Conservation (phyloP, 345 rosid species). For the Populus euphratica region DNA sequence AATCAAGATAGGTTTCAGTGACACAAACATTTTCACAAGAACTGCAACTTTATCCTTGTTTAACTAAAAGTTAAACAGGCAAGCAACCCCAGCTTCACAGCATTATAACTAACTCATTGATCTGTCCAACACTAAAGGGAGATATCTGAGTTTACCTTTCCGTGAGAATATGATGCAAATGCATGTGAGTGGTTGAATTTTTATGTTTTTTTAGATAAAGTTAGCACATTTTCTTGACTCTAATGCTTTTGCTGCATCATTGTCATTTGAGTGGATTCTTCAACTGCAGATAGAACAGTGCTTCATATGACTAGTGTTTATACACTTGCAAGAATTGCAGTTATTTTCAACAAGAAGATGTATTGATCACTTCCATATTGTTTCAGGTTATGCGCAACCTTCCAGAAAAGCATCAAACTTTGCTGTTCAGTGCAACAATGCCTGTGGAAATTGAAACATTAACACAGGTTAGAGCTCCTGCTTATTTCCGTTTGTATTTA, state of each 20-base stretch:
- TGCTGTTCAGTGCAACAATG: conserved; percentile 47
- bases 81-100: neutral
- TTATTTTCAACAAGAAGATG: neutral
- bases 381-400: conserved; percentile 36
- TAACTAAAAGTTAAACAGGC: neutral
- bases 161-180: neutral
- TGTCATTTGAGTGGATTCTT: neutral
- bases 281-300: neutral
- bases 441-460: conserved; percentile 41
- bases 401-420: conserved; percentile 38
- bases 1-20: too few relatives aligned
- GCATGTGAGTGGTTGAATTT: neutral
- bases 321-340: neutral
- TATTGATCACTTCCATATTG: neutral
- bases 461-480: conserved; percentile 27
- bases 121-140: neutral
- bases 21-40: too few relatives aligned
- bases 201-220: too few relatives aligned
- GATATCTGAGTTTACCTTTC: neutral
- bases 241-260: neutral
- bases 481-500: neutral
- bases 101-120: neutral
- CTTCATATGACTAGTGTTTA: neutral
- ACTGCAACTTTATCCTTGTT: too few relatives aligned
- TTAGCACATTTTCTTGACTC: too few relatives aligned